Evolutionary conservation across 2,329 filamentous ascomycete species (phyloP).

Genomic region (Reticulascus tulasneorum): DNA sequence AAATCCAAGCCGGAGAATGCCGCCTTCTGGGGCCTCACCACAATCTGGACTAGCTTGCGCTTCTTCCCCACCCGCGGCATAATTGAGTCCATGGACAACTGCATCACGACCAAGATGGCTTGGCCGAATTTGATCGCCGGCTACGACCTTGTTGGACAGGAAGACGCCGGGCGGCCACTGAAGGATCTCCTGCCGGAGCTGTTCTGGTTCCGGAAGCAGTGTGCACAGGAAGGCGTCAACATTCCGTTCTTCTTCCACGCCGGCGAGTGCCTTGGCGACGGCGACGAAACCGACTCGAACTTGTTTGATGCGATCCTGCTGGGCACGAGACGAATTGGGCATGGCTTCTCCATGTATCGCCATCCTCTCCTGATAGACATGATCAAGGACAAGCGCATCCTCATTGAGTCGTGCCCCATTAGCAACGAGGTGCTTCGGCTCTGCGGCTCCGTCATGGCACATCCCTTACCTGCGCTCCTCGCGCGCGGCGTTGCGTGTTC

Average conservation of each 20-base stretch:
- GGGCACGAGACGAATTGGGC: constrained; percentile 75
- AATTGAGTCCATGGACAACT: constrained; percentile 73
- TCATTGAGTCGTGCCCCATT: constrained; percentile 78
- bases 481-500: constrained; percentile 72
- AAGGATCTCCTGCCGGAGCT: constrained; percentile 70
- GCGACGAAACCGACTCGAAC: constrained; percentile 41
- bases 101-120: constrained; percentile 68
- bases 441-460: constrained; percentile 64
- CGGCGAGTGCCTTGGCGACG: constrained; percentile 66
- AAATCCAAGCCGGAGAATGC: constrained; percentile 48
- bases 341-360: constrained; percentile 77
- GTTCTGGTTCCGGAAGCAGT: constrained; percentile 82
- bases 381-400: constrained; percentile 74
- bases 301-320: constrained; percentile 76
- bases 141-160: constrained; percentile 82
- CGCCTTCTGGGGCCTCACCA: constrained; percentile 72
- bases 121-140: constrained; percentile 73
- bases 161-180: constrained; percentile 68
- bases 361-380: constrained; percentile 78
- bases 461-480: constrained; percentile 72
- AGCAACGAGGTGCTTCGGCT: constrained; percentile 75
- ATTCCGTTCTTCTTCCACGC: constrained; percentile 89
- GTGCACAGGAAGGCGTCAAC: constrained; percentile 65
- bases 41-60: constrained; percentile 74
- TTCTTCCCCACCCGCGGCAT: constrained; percentile 59